Conservation (phyloP, 169 alveolate species). For the Fabrea salina region DNA sequence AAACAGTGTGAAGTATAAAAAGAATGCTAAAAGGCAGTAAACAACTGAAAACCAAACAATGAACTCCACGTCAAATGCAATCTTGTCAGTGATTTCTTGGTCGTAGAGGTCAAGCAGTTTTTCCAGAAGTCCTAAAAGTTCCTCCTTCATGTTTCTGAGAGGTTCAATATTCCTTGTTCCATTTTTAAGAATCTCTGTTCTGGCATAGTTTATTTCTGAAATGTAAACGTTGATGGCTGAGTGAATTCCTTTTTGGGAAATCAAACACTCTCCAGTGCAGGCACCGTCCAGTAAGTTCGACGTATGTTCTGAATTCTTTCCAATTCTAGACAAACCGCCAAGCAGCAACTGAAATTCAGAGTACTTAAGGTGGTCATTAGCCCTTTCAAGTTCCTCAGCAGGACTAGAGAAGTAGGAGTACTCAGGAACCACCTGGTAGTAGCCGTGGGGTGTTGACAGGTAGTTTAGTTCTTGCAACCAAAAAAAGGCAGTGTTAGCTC, state of each 20-base stretch:
- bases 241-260: slow-evolving; percentile 15
- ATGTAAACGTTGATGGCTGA: not conserved
- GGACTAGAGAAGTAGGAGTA: not conserved
- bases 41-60: not conserved
- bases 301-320: not conserved
- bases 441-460: not conserved
- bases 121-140: not conserved
- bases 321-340: not conserved
- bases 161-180: not conserved
- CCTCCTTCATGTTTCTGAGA: not conserved
- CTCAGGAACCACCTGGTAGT: not conserved
- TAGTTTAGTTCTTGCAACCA: slow-evolving; percentile 19
- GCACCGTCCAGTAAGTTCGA: not conserved
- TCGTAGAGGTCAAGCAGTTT: slow-evolving; percentile 3
- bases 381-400: not conserved
- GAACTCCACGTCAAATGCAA: not conserved
- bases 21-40: not conserved
- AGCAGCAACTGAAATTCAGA: not conserved
- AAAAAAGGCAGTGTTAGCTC: not conserved
- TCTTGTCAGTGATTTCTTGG: not conserved
- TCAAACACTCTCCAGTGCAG: not conserved
- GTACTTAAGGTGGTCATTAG: not conserved
- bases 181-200: not conserved
- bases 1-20: not conserved
- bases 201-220: not conserved